Evolutionary conservation across 2,329 filamentous ascomycete genomes (phyloP).

Genomic region (Mycogone perniciosa): DNA sequence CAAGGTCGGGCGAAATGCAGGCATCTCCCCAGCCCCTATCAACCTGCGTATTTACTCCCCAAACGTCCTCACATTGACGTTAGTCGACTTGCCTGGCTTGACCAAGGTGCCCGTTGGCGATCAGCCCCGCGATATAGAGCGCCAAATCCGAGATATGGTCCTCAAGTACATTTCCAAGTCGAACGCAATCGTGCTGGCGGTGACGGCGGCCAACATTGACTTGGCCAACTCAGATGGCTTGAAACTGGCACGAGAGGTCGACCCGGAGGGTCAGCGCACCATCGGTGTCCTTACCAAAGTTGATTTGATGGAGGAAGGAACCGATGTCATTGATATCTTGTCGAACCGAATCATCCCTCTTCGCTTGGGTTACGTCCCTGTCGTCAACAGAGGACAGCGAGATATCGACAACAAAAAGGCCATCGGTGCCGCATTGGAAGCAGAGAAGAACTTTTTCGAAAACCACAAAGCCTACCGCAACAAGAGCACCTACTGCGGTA

Average conservation of each 20-base stretch:
- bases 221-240: slow-evolving; percentile 97
- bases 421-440: slow-evolving; percentile 83
- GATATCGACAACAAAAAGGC: slow-evolving; percentile 98
- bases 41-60: slow-evolving; percentile 98
- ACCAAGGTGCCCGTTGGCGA: slow-evolving; percentile 97
- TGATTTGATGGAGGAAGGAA: slow-evolving; percentile 97
- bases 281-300: slow-evolving; percentile 99
- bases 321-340: slow-evolving; percentile 96
- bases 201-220: slow-evolving; percentile 95
- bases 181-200: slow-evolving; percentile 94
- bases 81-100: slow-evolving; percentile 92
- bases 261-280: slow-evolving; percentile 93
- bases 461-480: slow-evolving; percentile 98
- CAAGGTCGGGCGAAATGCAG: slow-evolving; percentile 92
- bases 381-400: slow-evolving; percentile 94
- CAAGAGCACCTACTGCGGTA: slow-evolving; percentile 98
- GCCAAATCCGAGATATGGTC: slow-evolving; percentile 96
- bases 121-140: slow-evolving; percentile 93
- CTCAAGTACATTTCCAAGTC: slow-evolving; percentile 98
- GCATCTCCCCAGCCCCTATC: slow-evolving; percentile 94
- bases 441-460: slow-evolving; percentile 96
- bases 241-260: slow-evolving; percentile 92
- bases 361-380: slow-evolving; percentile 89
- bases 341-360: slow-evolving; percentile 95
- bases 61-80: slow-evolving; percentile 91